Evolutionary conservation across 2,329 filamentous ascomycete genomes (phyloP), one percentile per base, ranked within the genome.

Genomic region (Epichloe brachyelytri): DNA sequence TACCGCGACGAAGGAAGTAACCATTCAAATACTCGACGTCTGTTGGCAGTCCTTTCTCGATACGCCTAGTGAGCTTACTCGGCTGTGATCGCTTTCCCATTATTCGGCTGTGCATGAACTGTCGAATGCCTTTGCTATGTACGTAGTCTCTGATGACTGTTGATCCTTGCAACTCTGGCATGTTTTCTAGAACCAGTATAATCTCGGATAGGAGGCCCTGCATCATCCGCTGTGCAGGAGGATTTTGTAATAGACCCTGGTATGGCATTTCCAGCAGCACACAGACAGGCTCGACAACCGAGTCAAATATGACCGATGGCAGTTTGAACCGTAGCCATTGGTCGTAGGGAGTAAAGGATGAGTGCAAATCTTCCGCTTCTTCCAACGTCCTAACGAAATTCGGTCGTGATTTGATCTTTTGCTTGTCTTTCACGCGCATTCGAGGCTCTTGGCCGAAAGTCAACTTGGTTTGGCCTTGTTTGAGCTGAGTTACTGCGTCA

Each of bases 11-110:
- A 34, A 94, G 75, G 53, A 98, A 85, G 69, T 91, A 98, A 0
- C 90, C 91, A 63, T 94, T 96, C 58, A 91, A 78, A 60, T 84
- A 95, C 44, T 90, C 80, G 40, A 96, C 78, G 60, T 95, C 88
- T 0, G 87, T 88, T 52, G 73, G 68, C 54, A 70, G 69, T 1
- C 86, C 84, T 1, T 68, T 64, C 11, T 78, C 69, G 12, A 90
- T 71, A 59, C 84, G 80, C 49, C 77, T 74, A 5, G 86, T 70
- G 80, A 95, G 88, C 19, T 73, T 76, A 59, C 80, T 86, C 41
- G 65, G 59, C 8, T 67, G 65, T 5, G 74, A 70, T 48, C 82
- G 79, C 51, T 76, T 68, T 26, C 58, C 63, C 17, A 59, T 53
- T 17, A 69, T 66, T 19, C 59, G 57, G 22, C 53, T 53, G 12